These are phyloP conservation scores for Macrocybe sp. DNA, from an alignment of 1,284 basidiomycete genomes.

Conservation along the genomic window DNA sequence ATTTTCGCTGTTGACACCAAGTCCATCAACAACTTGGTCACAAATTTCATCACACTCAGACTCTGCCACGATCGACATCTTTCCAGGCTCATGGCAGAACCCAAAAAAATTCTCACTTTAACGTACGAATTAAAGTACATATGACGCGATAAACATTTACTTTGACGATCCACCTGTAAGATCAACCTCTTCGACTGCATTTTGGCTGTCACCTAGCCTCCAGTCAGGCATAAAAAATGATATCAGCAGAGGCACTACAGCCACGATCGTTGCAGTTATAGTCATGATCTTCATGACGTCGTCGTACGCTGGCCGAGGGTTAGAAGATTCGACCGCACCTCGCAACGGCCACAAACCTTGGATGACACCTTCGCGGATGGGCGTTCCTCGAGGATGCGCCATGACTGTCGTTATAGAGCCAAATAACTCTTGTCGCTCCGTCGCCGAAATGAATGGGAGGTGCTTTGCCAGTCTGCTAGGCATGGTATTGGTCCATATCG, in stretches of 20 bases:
- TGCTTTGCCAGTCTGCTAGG: conserved; percentile 50
- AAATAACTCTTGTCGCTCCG: conserved; percentile 36
- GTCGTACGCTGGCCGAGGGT: conserved; percentile 35
- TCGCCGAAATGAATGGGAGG: conserved; percentile 40
- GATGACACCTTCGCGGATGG: conserved; percentile 56
- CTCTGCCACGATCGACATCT: too few relatives aligned
- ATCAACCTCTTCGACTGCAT: conserved; percentile 34
- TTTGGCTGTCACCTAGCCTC: conserved; percentile 42
- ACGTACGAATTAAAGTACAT: neutral
- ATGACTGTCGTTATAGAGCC: conserved; percentile 47
- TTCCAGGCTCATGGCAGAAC: too few relatives aligned
- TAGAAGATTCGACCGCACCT: neutral
- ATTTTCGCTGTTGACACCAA: too few relatives aligned
- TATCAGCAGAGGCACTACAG: conserved; percentile 33
- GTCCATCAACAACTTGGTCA: too few relatives aligned
- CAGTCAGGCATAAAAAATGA: conserved; percentile 40
- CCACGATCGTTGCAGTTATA: conserved; percentile 38
- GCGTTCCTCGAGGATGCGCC: conserved; percentile 41
- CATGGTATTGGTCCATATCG: conserved; percentile 59
- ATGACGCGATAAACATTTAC: too few relatives aligned
- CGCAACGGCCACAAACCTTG: conserved; percentile 26
- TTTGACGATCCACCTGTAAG: conserved; percentile 20
- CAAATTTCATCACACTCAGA: too few relatives aligned
- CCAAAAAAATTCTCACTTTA: too few relatives aligned
- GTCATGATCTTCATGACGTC: conserved; percentile 52